Conservation (phyloP, 139 green algal species). For the Axilococcus clingmanii region DNA sequence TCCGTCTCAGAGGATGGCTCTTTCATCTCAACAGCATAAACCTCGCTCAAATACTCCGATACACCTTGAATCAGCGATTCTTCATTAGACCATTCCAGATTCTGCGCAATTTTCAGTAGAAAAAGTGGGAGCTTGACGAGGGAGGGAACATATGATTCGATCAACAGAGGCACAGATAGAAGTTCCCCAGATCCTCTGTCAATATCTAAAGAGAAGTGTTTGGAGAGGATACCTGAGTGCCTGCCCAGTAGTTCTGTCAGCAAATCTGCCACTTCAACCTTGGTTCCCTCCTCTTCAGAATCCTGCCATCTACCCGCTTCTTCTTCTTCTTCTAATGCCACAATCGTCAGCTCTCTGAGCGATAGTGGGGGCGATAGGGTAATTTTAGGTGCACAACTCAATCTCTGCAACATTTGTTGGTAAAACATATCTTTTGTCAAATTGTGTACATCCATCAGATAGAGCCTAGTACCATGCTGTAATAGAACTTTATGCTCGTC, state of each 20-base stretch:
- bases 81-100: slow-evolving; percentile 66
- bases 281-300: slow-evolving; percentile 25
- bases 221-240: slow-evolving; percentile 55
- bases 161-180: slow-evolving; percentile 43
- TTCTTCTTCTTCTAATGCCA: slow-evolving; percentile 58
- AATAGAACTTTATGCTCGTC: slow-evolving; percentile 54
- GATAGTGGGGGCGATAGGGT: slow-evolving; percentile 33
- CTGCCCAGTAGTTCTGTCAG: slow-evolving; percentile 39
- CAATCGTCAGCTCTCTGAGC: slow-evolving; percentile 43
- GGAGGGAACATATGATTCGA: slow-evolving; percentile 42
- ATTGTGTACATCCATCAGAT: slow-evolving; percentile 56
- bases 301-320: slow-evolving; percentile 48
- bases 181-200: slow-evolving; percentile 31
- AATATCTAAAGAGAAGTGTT: slow-evolving; percentile 55
- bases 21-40: slow-evolving; percentile 47
- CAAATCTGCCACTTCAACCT: slow-evolving; percentile 52
- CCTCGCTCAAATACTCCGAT: slow-evolving; percentile 39
- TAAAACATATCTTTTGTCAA: slow-evolving; percentile 76
- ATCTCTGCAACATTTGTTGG: slow-evolving; percentile 63
- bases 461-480: slow-evolving; percentile 75
- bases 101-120: slow-evolving; percentile 52
- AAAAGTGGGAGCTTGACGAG: slow-evolving; percentile 49
- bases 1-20: slow-evolving; percentile 6
- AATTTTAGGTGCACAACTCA: slow-evolving; percentile 25
- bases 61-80: slow-evolving; percentile 39